Percentiles rank a stretch among this genome's conserved stretches.
Evolutionary conservation across 1,139 yeast species (phyloP).

Genomic region (Zygoascus sp.): DNA sequence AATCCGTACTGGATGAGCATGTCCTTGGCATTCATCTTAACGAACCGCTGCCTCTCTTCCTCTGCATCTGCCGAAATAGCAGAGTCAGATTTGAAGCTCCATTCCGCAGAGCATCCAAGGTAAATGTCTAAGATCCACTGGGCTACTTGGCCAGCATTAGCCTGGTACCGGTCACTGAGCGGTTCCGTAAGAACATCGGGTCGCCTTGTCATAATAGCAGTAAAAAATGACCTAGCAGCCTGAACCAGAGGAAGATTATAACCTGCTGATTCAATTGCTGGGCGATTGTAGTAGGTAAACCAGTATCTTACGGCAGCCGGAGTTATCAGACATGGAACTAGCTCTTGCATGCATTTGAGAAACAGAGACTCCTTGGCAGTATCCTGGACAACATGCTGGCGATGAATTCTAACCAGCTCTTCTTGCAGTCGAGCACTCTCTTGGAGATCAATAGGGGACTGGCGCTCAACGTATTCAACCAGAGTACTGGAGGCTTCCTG

Average conservation of each 20-base stretch:
- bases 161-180: slow-evolving; percentile 20
- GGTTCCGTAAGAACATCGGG: slow-evolving; percentile 13
- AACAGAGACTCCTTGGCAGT: slow-evolving; percentile 38
- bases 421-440: slow-evolving; percentile 44
- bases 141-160: slow-evolving; percentile 17
- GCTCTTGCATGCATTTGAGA: slow-evolving; percentile 41
- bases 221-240: slow-evolving; percentile 43
- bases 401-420: slow-evolving; percentile 46
- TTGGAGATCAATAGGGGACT: slow-evolving; percentile 39
- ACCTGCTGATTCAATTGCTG: slow-evolving; percentile 63
- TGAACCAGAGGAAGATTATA: slow-evolving; percentile 38
- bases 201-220: slow-evolving; percentile 28
- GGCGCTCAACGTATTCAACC: slow-evolving; percentile 36
- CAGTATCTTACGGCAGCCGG: slow-evolving; percentile 45
- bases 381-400: slow-evolving; percentile 35
- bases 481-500: slow-evolving; percentile 15
- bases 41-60: slow-evolving; percentile 49
- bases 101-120: slow-evolving; percentile 15
- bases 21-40: slow-evolving; percentile 42
- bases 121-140: slow-evolving; percentile 25
- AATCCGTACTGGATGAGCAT: slow-evolving; percentile 43
- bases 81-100: slow-evolving; percentile 6
- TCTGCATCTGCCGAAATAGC: slow-evolving; percentile 19
- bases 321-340: slow-evolving; percentile 40
- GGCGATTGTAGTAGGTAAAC: slow-evolving; percentile 49